Evolutionary conservation across 148 eudicot species (phyloP), one percentile per base, ranked within the genome.

Genomic region (Silene uniflora): DNA sequence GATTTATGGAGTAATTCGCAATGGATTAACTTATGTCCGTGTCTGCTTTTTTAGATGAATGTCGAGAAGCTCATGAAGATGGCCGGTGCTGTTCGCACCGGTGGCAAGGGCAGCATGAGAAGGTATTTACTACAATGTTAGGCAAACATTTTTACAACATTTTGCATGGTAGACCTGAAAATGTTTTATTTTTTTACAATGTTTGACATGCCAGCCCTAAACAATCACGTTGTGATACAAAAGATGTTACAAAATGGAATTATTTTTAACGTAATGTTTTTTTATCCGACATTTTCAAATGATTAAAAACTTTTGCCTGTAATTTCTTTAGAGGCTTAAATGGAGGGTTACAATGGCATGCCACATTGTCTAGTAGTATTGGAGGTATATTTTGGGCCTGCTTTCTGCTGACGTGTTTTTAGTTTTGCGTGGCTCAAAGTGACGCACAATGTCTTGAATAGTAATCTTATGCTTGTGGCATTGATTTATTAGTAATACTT

Each of bases 81-180:
- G 93, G 93, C 93, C 25, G 91, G 93, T 83, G 87, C 88, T 22
- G 93, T 89, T 46, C 90, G 93, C 82, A 89, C 93, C 2, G 93
- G 93, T 67, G 93, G 93, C 10, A 89, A 89, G 88, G 93, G 93
- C 62, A 89, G 89, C 83, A 62, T 89, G 81, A 87, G 93, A 83
- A 89, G 93, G 93, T 89, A 19, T 52, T 81, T 29, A 1, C 3
- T 1, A 29, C 3, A 22, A 14, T 25, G 13, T 58, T 12, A 4
- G 56, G 0, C 18, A 52, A 16, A 12, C 10, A 7, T 52, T 16
- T 49, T 52, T 52, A 52, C 17, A 3, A 52, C 56, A 52, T 12
- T 10, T 49, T 49, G 14, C 39, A 35, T 35, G 55, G 3, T 49
- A 49, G 14, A 10, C 29, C 29, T 27, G 29, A 27, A 27, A 32